Conservation (phyloP, 1,139 yeast genomes). For the Arxiozyma slooffiae region DNA sequence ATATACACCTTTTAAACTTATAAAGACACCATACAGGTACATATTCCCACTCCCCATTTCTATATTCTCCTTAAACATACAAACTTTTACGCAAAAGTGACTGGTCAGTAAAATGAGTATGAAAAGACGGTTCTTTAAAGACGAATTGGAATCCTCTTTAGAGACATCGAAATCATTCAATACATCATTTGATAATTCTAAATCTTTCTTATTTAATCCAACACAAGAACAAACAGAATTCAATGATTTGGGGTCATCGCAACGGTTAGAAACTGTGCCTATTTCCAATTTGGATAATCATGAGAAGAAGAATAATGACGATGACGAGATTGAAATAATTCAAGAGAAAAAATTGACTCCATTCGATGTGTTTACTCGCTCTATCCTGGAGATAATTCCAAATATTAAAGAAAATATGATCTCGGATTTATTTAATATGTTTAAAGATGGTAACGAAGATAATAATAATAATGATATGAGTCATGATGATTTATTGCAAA, state of each 20-base stretch:
- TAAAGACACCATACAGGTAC: too few species aligned
- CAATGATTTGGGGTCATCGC: background rate
- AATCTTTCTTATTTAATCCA: conserved; percentile 10
- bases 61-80: too few species aligned
- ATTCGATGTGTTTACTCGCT: conserved; percentile 3
- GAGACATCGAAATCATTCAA: conserved; percentile 3
- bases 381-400: conserved; percentile 9
- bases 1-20: too few species aligned
- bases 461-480: background rate
- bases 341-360: background rate
- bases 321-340: background rate
- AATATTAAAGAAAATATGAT: conserved; percentile 1
- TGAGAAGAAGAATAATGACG: too few species aligned
- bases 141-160: conserved; percentile 16
- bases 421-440: conserved; percentile 5
- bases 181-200: conserved; percentile 7
- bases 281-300: background rate
- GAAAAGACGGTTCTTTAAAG: conserved; percentile 33
- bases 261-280: background rate
- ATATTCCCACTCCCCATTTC: too few species aligned
- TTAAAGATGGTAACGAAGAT: background rate
- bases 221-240: background rate
- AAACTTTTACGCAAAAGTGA: too few species aligned
- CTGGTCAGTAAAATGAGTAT: too few species aligned
- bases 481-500: background rate